Conservation (phyloP, 2,329 filamentous ascomycete genomes). For the Colletotrichum tropicicola region DNA sequence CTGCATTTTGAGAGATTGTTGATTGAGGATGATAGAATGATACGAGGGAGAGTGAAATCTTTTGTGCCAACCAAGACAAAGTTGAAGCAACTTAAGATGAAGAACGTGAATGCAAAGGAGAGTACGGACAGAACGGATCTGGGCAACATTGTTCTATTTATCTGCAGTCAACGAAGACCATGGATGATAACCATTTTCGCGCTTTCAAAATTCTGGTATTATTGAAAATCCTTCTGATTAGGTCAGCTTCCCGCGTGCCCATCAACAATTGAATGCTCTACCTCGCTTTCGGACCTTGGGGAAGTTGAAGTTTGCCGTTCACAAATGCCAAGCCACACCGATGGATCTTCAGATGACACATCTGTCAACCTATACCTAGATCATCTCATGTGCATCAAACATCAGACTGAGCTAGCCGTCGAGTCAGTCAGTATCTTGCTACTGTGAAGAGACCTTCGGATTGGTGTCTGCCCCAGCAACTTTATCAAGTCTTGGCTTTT, state of each 20-base stretch:
- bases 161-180: too few species aligned
- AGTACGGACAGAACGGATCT: too few species aligned
- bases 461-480: not conserved
- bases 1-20: not conserved
- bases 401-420: not conserved
- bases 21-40: not conserved
- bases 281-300: not conserved
- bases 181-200: too few species aligned
- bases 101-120: too few species aligned
- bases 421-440: not conserved
- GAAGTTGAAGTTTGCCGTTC: not conserved
- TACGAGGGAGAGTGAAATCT: not conserved
- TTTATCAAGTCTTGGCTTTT: not conserved
- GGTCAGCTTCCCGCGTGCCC: too few species aligned
- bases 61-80: too few species aligned
- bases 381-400: not conserved
- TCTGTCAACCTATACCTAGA: not conserved
- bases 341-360: not conserved
- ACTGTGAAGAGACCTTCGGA: not conserved
- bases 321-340: not conserved
- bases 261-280: too few species aligned
- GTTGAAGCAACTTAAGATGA: too few species aligned
- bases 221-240: too few species aligned
- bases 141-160: too few species aligned
- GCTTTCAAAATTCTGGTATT: too few species aligned